phyloP scores from a whole-genome alignment of 108 stramenopile genomes.

The Pseudonitzschia pungens region DNA sequence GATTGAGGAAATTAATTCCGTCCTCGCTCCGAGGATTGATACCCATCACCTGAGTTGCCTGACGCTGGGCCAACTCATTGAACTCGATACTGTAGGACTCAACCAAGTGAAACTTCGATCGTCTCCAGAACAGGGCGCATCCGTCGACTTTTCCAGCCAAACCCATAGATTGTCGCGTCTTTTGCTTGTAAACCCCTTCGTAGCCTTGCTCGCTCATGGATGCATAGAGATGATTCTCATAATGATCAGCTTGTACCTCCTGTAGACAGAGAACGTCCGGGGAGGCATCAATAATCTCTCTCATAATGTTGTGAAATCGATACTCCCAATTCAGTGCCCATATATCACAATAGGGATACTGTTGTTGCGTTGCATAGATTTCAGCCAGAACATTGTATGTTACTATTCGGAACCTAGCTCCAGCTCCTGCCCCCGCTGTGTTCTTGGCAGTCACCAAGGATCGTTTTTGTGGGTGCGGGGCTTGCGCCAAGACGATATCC shows the following conservation, averaged over 20 bases:
- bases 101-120: constrained; percentile 87
- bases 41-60: constrained; percentile 85
- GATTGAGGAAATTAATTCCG: constrained; percentile 81
- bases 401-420: constrained; percentile 88
- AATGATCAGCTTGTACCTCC: constrained; percentile 98
- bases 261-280: constrained; percentile 97
- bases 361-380: constrained; percentile 97
- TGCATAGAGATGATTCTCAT: constrained; percentile 88
- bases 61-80: constrained; percentile 92
- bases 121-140: constrained; percentile 98
- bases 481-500: constrained; percentile 76
- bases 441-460: constrained; percentile 71
- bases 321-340: constrained; percentile 97
- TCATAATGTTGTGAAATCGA: constrained; percentile 88
- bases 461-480: constrained; percentile 83
- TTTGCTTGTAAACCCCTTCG: constrained; percentile 97
- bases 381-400: constrained; percentile 98
- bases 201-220: constrained; percentile 89
- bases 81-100: constrained; percentile 98
- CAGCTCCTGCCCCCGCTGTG: constrained; percentile 55
- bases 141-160: constrained; percentile 96
- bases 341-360: constrained; percentile 97
- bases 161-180: constrained; percentile 95
- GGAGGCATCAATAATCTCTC: constrained; percentile 93
- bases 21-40: constrained; percentile 85